Evolutionary conservation across 2,329 filamentous ascomycete genomes (phyloP), one percentile per base, ranked within the genome.

Genomic region (Aspergillus piperis): DNA sequence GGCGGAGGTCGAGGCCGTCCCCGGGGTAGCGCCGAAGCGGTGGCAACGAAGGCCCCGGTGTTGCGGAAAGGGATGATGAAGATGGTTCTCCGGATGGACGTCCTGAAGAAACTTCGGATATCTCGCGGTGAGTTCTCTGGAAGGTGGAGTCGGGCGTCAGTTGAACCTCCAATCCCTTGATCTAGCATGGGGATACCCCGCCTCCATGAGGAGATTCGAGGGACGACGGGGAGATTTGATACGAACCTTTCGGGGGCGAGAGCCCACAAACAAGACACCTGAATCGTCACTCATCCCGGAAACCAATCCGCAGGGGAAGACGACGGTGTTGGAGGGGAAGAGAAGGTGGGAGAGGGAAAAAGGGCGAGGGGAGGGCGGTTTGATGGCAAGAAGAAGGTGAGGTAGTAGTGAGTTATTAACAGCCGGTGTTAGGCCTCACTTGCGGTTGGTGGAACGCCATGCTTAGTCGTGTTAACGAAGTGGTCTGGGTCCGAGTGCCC

Each of bases 1-100:
- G 77, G 60, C 84, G 77, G 62, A 78, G 83, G 63, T 87, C 85
- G 48, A 80, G 75, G 3, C 84, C 84, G 73, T 86, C 82, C n/a
- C 84, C 81, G 13, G 76, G 70, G 64, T 73, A 82, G 62, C 78
- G 74, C 61, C 69, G 66, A 4, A 38, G 39, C 47, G 67, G 69
- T 68, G 74, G 73, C 64, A 74, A 62, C 66, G 69, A 48, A 66
- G 68, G 68, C 51, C 61, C 73, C 52, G 62, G 64, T 47, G 62
- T 39, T 47, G 55, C 36, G 54, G 61, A 48, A 54, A 57, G 54
- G 17, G 70, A 62, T 39, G 70, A 59, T 36, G 68, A 62, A 51
- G 68, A 48, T 54, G 73, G 69, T 19, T 67, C 70, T 42, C 61
- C 60, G 68, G 69, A 72, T 60, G 70, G 59, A 52, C 68, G 63